Evolutionary conservation across 106 monocot species (phyloP).

Genomic region (Apostasia shenzhenica): DNA sequence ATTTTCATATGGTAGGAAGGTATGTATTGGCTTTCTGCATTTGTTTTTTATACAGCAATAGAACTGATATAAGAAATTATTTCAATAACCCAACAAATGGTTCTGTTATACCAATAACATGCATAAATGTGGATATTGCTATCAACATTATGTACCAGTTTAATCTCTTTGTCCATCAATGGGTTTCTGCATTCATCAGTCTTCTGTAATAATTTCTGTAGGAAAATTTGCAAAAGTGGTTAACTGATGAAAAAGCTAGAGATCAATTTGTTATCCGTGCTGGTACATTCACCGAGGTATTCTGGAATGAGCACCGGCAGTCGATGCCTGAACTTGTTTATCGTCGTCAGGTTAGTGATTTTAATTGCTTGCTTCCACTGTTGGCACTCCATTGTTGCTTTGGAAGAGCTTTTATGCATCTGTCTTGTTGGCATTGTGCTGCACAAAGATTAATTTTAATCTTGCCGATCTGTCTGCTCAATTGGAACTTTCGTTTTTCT

Average conservation of each 20-base stretch:
- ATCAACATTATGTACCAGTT: background rate
- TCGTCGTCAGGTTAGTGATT: conserved; percentile 58
- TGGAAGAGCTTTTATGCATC: too few species aligned
- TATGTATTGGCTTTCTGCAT: too few species aligned
- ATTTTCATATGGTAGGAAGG: too few species aligned
- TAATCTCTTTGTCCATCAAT: background rate
- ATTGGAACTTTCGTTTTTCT: too few species aligned
- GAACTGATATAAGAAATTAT: too few species aligned
- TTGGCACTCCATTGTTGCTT: background rate
- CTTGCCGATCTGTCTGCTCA: too few species aligned
- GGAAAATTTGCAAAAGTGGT: conserved; percentile 89
- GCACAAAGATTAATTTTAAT: too few species aligned
- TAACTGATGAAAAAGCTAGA: conserved; percentile 82
- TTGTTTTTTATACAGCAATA: too few species aligned
- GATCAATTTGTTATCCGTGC: conserved; percentile 96
- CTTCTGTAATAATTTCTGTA: conserved; percentile 6
- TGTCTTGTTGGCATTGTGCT: too few species aligned
- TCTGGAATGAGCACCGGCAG: conserved; percentile 88
- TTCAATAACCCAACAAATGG: too few species aligned
- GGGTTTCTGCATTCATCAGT: background rate
- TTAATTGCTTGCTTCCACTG: background rate
- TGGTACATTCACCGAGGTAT: conserved; percentile 60
- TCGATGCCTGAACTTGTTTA: conserved; percentile 75
- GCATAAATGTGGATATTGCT: conserved; percentile 32
- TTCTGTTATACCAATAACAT: too few species aligned